phyloP scores from a whole-genome alignment of 2,329 filamentous ascomycete species.

The Volutella citrinella region DNA sequence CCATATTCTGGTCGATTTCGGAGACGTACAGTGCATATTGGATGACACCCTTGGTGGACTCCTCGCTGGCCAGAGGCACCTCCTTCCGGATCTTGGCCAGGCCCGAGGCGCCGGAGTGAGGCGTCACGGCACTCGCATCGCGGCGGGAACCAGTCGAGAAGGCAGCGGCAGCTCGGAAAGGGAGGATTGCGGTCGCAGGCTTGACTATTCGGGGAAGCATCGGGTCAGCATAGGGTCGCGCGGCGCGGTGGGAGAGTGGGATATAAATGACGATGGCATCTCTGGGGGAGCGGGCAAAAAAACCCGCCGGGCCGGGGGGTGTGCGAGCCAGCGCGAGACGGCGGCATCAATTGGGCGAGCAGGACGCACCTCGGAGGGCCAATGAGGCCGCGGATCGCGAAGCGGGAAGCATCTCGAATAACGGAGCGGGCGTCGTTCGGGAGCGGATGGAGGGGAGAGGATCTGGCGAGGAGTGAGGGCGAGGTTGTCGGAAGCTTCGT shows the following conservation, averaged over 20 bases:
- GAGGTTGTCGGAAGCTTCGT: slow-evolving; percentile 16
- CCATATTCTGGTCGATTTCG: background rate
- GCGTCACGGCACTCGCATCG: slow-evolving; percentile 57
- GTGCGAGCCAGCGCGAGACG: no score
- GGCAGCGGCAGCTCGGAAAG: slow-evolving; percentile 61
- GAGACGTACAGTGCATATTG: slow-evolving; percentile 80
- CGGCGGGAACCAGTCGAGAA: slow-evolving; percentile 64
- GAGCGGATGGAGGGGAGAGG: slow-evolving; percentile 14
- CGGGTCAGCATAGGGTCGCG: slow-evolving; percentile 14
- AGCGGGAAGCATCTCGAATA: slow-evolving; percentile 43
- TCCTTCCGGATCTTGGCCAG: slow-evolving; percentile 61
- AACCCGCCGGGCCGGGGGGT: slow-evolving; percentile 17
- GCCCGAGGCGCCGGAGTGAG: slow-evolving; percentile 51
- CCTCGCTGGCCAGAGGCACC: slow-evolving; percentile 75
- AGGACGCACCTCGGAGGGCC: slow-evolving; percentile 48
- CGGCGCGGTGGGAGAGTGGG: no score
- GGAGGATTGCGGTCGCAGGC: slow-evolving; percentile 60
- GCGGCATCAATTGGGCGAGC: slow-evolving; percentile 3
- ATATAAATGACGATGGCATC: no score
- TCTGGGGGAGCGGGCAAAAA: no score
- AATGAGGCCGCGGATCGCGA: slow-evolving; percentile 50
- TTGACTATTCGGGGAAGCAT: slow-evolving; percentile 50
- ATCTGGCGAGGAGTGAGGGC: slow-evolving; percentile 11
- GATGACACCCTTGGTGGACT: slow-evolving; percentile 73
- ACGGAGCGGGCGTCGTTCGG: slow-evolving; percentile 17